Evolutionary conservation across 495 filamentous ascomycete genomes (phyloP).

Genomic region (Aspergillus coremiiformis): DNA sequence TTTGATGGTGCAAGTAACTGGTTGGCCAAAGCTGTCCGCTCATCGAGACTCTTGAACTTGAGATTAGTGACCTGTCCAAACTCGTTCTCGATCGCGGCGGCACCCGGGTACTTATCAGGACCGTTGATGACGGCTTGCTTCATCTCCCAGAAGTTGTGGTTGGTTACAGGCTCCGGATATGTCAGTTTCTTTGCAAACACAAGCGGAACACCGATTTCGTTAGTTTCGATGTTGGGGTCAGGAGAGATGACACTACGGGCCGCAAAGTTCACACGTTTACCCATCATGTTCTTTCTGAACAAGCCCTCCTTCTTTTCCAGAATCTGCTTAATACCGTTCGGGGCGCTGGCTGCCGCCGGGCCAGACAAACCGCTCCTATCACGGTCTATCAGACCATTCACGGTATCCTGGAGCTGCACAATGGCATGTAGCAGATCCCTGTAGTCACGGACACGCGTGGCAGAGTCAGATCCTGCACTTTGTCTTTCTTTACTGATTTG

Average conservation of each 20-base stretch:
- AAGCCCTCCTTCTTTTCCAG: slow-evolving; percentile 98
- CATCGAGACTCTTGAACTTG: slow-evolving; percentile 74
- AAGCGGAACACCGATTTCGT: slow-evolving; percentile 94
- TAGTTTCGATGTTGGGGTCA: slow-evolving; percentile 97
- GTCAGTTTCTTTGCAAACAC: slow-evolving; percentile 96
- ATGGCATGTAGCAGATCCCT: slow-evolving; percentile 63
- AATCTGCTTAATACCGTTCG: slow-evolving; percentile 85
- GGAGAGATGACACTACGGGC: slow-evolving; percentile 97
- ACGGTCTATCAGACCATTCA: slow-evolving; percentile 84
- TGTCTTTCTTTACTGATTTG: slow-evolving; percentile 69
- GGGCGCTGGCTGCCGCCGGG: slow-evolving; percentile 39
- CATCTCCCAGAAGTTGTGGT: slow-evolving; percentile 91
- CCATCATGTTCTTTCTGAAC: slow-evolving; percentile 99
- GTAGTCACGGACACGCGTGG: slow-evolving; percentile 43
- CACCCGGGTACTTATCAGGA: slow-evolving; percentile 87
- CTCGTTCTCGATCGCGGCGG: slow-evolving; percentile 90
- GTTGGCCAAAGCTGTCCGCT: slow-evolving; percentile 79
- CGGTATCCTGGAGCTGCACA: slow-evolving; percentile 74
- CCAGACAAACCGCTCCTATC: slow-evolving; percentile 77
- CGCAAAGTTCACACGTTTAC: slow-evolving; percentile 98
- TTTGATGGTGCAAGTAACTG: slow-evolving; percentile 85
- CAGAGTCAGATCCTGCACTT: slow-evolving; percentile 35
- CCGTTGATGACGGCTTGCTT: slow-evolving; percentile 97
- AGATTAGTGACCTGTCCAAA: slow-evolving; percentile 86
- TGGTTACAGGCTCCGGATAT: slow-evolving; percentile 94